Base-by-base conservation (phyloP, 441 rosid genomes). In the Francoa sonchifolia region DNA sequence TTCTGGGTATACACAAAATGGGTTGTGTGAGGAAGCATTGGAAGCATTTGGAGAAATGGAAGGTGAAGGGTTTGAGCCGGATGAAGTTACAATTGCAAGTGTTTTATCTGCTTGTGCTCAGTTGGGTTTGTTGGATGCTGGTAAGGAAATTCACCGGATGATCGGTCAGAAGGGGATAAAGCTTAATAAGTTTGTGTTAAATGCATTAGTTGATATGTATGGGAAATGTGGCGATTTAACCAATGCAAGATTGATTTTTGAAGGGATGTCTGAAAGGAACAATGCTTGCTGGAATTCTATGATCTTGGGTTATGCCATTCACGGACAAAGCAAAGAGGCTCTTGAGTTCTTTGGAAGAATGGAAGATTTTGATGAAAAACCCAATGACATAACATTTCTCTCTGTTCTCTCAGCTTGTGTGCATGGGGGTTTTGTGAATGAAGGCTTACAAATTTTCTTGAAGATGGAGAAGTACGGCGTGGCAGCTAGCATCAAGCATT, bases 41-140 rank as follows among this genome's bases (percentile, higher is more conserved):
- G 37, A 51, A 42, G 58, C 54, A 8, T 70, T 58, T 19, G 10
- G 35, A 33, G 27, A 17, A 34, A 67, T 73, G 76, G 63, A 48
- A 45, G 37, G 44, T 47, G 74, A 70, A 25, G 72, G 74, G 28
- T 63, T 54, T 23, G 65, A 64, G 37, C 58, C 74, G 0, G 76
- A 73, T 64, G 72, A 54, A 23, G 55, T 73, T 34, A 67, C 74
- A 0, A 36, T 67, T 44, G 55, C 63, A 0, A 57, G 74, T 50
- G 57, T 54, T 47, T 46, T 70, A 27, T 73, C 76, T 53, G 80
- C 80, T 48, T 70, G 76, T 57, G 74, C 74, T 44, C 80, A 70
- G 44, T 55, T 62, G 11, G 67, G 74, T 15, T 48, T 60, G 37
- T 44, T 73, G 38, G 66, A 64, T 49, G 48, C 42, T 51, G 80